Conservation (phyloP, 2,329 filamentous ascomycete genomes). For the Triangularia setosa region DNA sequence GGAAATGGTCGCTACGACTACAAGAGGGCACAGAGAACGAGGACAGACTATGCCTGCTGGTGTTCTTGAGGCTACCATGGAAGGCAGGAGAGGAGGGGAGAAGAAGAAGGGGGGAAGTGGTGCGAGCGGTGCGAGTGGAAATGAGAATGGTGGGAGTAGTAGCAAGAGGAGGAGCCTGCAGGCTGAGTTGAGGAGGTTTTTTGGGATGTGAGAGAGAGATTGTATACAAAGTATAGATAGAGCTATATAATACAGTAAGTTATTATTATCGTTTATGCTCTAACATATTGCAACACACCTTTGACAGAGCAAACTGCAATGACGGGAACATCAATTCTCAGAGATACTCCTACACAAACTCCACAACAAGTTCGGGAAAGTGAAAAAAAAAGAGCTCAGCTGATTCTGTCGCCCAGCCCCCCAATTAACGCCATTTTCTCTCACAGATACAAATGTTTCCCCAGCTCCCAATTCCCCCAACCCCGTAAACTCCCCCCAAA, state of each 20-base stretch:
- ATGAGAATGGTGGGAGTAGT: background rate
- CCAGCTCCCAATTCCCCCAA: background rate
- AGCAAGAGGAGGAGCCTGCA: slow-evolving; percentile 17
- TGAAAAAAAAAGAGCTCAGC: background rate
- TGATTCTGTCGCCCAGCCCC: too few species aligned
- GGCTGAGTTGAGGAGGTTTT: slow-evolving; percentile 22
- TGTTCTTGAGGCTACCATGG: background rate
- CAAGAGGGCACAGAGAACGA: background rate
- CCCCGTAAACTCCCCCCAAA: background rate
- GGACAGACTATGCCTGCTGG: background rate
- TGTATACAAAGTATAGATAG: background rate
- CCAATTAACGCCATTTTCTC: background rate
- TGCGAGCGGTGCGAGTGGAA: background rate
- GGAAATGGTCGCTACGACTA: background rate
- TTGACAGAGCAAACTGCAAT: too few species aligned
- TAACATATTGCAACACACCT: too few species aligned
- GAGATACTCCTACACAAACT: background rate
- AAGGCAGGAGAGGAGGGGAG: background rate
- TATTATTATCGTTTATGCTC: too few species aligned
- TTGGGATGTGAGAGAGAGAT: slow-evolving; percentile 12
- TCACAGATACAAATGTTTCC: background rate
- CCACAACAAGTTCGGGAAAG: background rate
- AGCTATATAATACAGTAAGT: too few species aligned
- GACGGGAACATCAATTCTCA: too few species aligned
- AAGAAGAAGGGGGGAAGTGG: background rate